phyloP scores from a whole-genome alignment of 2,329 filamentous ascomycete species.

The Orbilia oligospora region DNA sequence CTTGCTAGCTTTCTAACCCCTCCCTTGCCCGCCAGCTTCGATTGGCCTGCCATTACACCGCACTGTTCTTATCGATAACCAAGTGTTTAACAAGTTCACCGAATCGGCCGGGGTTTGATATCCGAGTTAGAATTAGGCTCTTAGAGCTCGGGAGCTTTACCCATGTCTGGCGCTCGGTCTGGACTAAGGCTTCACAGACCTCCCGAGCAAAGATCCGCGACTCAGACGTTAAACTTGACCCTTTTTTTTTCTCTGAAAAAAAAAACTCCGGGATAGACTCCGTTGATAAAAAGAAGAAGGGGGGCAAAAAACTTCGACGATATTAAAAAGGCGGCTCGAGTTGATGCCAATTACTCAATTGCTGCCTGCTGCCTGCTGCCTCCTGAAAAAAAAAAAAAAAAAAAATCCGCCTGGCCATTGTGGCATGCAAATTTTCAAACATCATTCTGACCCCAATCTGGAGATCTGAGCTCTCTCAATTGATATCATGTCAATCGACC shows the following conservation, averaged over 20 bases:
- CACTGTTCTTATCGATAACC: conserved; percentile 41
- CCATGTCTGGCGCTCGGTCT: conserved; percentile 20
- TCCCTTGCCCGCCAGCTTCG: conserved; percentile 16
- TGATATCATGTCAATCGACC: too few species aligned
- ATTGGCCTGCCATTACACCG: conserved; percentile 14
- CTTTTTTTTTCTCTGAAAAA: conserved; percentile 1
- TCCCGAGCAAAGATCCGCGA: conserved; percentile 49
- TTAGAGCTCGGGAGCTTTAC: conserved; percentile 22
- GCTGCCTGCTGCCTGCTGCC: too few species aligned
- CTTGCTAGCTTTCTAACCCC: conserved; percentile 34
- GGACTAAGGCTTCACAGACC: conserved; percentile 11
- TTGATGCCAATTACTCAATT: too few species aligned
- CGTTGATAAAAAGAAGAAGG: conserved; percentile 22
- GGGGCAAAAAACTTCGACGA: not conserved
- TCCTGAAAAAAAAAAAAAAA: not conserved
- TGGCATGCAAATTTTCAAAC: conserved; percentile 13
- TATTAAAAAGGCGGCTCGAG: not conserved
- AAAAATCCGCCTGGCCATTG: not conserved
- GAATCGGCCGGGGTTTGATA: conserved; percentile 36
- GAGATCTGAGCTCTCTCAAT: conserved; percentile 21
- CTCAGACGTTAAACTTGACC: not conserved
- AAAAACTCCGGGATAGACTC: conserved; percentile 30
- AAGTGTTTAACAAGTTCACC: not conserved
- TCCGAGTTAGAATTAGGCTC: conserved; percentile 7
- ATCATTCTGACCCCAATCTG: conserved; percentile 14